A percentile compares a stretch with the other conserved stretches of the same genome.
Conservation (phyloP, 2,329 filamentous ascomycete genomes). For the Colletotrichum simmondsii region DNA sequence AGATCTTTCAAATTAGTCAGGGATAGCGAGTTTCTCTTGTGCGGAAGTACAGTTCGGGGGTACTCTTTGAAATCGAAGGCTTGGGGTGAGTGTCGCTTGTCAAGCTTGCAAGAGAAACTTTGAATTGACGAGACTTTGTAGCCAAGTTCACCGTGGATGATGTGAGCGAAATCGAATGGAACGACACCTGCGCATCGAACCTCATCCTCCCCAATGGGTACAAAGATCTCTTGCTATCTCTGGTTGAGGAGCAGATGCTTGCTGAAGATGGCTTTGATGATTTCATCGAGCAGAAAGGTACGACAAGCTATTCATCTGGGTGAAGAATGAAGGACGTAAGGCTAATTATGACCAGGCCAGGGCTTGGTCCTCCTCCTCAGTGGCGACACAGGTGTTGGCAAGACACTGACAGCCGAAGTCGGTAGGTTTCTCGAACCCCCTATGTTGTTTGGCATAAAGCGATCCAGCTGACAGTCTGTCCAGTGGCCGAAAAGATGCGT, state of each 20-base stretch:
- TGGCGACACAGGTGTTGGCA: slow-evolving; percentile 29
- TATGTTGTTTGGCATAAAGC: not conserved
- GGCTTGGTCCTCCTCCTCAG: slow-evolving; percentile 23
- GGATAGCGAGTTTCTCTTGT: not conserved
- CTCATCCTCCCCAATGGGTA: not conserved
- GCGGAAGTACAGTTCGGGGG: not conserved
- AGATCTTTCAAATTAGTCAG: not conserved
- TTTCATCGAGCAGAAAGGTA: not conserved
- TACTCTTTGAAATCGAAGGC: not conserved
- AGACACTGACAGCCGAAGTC: slow-evolving; percentile 30
- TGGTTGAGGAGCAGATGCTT: not conserved
- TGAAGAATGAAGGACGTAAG: not conserved
- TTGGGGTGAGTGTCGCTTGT: not conserved
- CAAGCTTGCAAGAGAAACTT: too few relatives aligned
- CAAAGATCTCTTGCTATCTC: not conserved
- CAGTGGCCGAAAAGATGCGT: slow-evolving; percentile 36
- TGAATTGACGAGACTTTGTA: not conserved
- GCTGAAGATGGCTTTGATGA: not conserved
- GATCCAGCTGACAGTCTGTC: slow-evolving; percentile 43
- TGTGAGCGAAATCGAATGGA: not conserved
- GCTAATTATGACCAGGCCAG: not conserved
- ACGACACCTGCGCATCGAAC: not conserved
- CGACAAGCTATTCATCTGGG: not conserved
- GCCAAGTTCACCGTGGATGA: not conserved
- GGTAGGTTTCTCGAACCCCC: not conserved